Base-by-base conservation (phyloP, 2,329 filamentous ascomycete genomes). In the Sarocladiaceae sp. region DNA sequence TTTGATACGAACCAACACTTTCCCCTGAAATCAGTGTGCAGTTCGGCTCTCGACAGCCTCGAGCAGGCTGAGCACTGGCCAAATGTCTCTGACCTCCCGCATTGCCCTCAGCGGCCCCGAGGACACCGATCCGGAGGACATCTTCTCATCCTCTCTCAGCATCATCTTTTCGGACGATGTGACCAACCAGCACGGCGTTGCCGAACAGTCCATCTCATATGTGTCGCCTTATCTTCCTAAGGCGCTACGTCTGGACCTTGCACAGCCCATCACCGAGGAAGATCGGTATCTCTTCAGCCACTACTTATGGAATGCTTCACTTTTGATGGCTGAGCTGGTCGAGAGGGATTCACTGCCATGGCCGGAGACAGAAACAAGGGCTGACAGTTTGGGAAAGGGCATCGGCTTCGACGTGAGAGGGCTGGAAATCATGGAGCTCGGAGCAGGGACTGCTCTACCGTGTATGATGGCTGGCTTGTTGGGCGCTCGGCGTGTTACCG, bases 271-370 rank as follows among this genome's bases (percentile, higher is more conserved):
- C 26, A 71, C 66, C 26, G 80, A 84, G 52, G 67, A 74, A 25
- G 78, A 83, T 59, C 70, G 84, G 47, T 65, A 68, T 17, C 75
- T 89, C 42, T 90, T 88, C 63, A 82, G 82, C 55, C 86, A 90
- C 63, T 88, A 85, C 65, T 68, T 90, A 23, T 90, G 86, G 86
- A 90, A 90, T 66, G 75, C 85, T 4, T 76, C 73, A 18, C 64
- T 84, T 42, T 65, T 79, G 56, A 69, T 82, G 2, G 78, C 77
- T 11, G 79, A 82, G 66, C 68, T 81, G 23, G 68, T 83, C 52
- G 80, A 83, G 63, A 71, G 71, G 8, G 75, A 73, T 40, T 69
- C 73, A 6, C 59, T 78, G 18, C 22, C 22, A 4, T 29, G 65
- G 8, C 46, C n/a, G 31, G 56, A 12, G 42, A 49, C 20, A 36